Conservation (phyloP, 768 basidiomycete species). For the Macrocybe gigantea region DNA sequence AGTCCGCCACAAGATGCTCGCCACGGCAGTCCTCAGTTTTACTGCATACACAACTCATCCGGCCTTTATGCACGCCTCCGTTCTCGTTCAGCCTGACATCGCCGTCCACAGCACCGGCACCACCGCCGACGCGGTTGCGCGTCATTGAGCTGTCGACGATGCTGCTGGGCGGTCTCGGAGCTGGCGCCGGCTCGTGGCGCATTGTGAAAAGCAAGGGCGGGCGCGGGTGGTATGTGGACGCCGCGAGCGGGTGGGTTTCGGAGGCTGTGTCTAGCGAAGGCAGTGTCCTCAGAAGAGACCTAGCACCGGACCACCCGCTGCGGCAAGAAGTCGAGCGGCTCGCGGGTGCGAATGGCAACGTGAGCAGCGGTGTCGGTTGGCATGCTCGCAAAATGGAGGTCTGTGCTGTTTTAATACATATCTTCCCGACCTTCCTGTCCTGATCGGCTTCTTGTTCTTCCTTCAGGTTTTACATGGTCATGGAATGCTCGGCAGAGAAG, state of each 20-base stretch:
- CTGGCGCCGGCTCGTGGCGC: slow-evolving; percentile 81
- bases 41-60: slow-evolving; percentile 72
- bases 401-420: slow-evolving; percentile 17
- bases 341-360: slow-evolving; percentile 79
- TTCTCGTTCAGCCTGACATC: slow-evolving; percentile 54
- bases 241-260: slow-evolving; percentile 76
- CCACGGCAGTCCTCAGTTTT: slow-evolving; percentile 68
- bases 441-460: slow-evolving; percentile 5
- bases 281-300: slow-evolving; percentile 51
- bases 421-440: neutral
- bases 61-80: slow-evolving; percentile 75
- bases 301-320: slow-evolving; percentile 58
- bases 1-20: slow-evolving; percentile 23
- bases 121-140: slow-evolving; percentile 68
- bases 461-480: slow-evolving; percentile 75
- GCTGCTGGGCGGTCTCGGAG: slow-evolving; percentile 66
- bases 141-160: slow-evolving; percentile 81
- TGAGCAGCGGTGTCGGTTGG: slow-evolving; percentile 92
- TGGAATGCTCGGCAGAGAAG: slow-evolving; percentile 89
- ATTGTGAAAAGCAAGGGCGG: slow-evolving; percentile 90
- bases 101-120: slow-evolving; percentile 21
- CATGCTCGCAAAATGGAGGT: slow-evolving; percentile 97
- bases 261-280: slow-evolving; percentile 28
- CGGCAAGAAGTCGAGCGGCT: slow-evolving; percentile 66
- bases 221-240: slow-evolving; percentile 92